These are phyloP conservation scores for Jaltomata sinuosa DNA, from an alignment of 257 asterid species.

Conservation along the genomic window DNA sequence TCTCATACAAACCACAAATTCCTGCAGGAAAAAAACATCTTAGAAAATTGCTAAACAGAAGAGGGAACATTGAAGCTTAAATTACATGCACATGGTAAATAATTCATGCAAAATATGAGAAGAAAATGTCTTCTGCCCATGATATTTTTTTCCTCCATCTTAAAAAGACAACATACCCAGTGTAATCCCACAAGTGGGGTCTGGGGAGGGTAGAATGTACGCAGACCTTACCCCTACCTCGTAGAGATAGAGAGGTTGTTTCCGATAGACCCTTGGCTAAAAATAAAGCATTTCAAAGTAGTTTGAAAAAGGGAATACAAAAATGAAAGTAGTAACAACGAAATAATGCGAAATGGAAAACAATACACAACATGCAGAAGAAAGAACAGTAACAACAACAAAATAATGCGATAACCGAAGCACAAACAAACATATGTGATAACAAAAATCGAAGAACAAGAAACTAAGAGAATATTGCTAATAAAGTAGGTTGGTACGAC, in stretches of 20 bases:
- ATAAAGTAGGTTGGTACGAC: not conserved
- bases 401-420: not conserved
- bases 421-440: not conserved
- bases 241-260: not conserved
- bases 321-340: not conserved
- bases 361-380: not conserved
- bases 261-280: not conserved
- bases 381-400: not conserved
- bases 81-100: not conserved
- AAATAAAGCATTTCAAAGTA: not conserved
- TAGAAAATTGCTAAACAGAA: not conserved
- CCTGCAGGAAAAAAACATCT: conserved; percentile 32
- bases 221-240: not conserved
- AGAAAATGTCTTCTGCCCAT: not conserved
- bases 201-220: not conserved
- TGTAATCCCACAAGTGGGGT: not conserved
- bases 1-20: conserved; percentile 80
- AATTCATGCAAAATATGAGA: not conserved
- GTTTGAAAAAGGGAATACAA: not conserved
- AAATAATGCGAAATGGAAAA: not conserved
- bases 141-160: not conserved
- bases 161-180: not conserved
- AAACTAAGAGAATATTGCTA: not conserved
- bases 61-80: not conserved
- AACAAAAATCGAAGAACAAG: not conserved